Conservation (phyloP, 1,284 basidiomycete species). For the Kalmanozyma brasiliensis region DNA sequence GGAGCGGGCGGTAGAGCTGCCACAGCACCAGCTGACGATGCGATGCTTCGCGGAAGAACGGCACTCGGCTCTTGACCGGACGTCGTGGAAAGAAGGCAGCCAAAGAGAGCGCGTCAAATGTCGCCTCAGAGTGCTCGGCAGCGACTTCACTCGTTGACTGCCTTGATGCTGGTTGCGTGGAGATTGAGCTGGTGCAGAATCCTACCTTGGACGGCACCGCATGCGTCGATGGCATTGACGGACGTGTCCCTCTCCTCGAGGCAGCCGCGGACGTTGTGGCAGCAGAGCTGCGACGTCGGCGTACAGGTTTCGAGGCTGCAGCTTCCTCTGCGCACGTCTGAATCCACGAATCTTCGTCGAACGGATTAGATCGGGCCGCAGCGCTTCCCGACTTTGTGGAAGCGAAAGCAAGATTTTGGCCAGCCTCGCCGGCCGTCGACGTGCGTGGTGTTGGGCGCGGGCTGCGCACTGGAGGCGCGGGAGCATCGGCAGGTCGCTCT, state of each 20-base stretch:
- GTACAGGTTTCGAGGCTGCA: conserved; percentile 7
- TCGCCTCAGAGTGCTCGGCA: neutral
- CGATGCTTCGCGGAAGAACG: conserved; percentile 36
- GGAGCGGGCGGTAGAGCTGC: conserved; percentile 50
- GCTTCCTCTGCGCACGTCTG: conserved; percentile 46
- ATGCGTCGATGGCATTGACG: conserved; percentile 4
- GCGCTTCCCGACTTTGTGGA: conserved; percentile 16
- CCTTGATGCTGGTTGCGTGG: too few relatives aligned
- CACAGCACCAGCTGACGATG: conserved; percentile 42
- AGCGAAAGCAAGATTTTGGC: conserved; percentile 4
- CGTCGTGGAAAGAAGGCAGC: conserved; percentile 19
- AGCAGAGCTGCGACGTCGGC: conserved; percentile 3
- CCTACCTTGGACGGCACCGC: conserved; percentile 19
- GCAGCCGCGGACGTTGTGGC: conserved; percentile 1
- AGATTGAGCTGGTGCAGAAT: conserved; percentile 8
- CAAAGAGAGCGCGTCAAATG: conserved; percentile 2
- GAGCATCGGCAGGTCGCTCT: conserved; percentile 14
- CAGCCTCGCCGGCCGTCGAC: conserved; percentile 1
- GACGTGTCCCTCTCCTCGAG: conserved; percentile 12
- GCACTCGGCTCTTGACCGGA: conserved; percentile 20
- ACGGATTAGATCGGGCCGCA: conserved; percentile 4
- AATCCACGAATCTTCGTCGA: conserved; percentile 43
- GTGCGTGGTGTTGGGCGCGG: conserved; percentile 6
- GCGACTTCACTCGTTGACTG: neutral
- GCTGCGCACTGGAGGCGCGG: conserved; percentile 2